Evolutionary conservation across 1,284 basidiomycete genomes (phyloP).

Genomic region (Cryptococcus jaspeensis): DNA sequence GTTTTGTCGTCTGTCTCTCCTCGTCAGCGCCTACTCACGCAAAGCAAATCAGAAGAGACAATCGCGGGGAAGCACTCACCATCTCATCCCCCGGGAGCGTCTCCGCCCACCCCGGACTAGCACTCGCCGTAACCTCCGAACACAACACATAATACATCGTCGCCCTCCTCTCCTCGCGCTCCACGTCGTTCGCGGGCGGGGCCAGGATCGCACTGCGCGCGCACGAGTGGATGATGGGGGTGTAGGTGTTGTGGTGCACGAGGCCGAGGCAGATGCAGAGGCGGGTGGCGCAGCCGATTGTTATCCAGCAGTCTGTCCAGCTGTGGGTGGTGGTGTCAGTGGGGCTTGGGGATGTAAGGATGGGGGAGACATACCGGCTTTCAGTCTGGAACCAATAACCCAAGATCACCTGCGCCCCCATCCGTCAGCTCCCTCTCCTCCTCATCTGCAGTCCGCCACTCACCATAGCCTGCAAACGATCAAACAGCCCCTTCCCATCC

Average conservation of each 20-base stretch:
- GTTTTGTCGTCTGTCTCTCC: constrained; percentile 15
- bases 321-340: constrained; percentile 6
- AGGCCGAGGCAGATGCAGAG: constrained; percentile 36
- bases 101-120: constrained; percentile 34
- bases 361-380: constrained; percentile 5
- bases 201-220: constrained; percentile 21
- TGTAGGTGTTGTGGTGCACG: constrained; percentile 11
- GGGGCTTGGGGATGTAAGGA: neutral
- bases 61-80: constrained; percentile 21
- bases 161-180: constrained; percentile 37
- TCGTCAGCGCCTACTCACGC: neutral
- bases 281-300: constrained; percentile 21
- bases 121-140: constrained; percentile 19
- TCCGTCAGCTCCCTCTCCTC: neutral
- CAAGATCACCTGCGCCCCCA: constrained; percentile 15
- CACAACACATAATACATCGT: constrained; percentile 26
- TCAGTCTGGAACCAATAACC: constrained; percentile 26
- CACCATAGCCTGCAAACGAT: constrained; percentile 32
- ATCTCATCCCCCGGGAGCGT: constrained; percentile 34
- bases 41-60: neutral
- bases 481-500: constrained; percentile 25
- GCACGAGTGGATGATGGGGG: neutral
- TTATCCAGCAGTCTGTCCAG: constrained; percentile 43
- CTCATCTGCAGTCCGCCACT: neutral
- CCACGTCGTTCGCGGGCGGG: constrained; percentile 27